phyloP scores from a whole-genome alignment of 2,329 filamentous ascomycete genomes.

The Sarocladium kiliense region DNA sequence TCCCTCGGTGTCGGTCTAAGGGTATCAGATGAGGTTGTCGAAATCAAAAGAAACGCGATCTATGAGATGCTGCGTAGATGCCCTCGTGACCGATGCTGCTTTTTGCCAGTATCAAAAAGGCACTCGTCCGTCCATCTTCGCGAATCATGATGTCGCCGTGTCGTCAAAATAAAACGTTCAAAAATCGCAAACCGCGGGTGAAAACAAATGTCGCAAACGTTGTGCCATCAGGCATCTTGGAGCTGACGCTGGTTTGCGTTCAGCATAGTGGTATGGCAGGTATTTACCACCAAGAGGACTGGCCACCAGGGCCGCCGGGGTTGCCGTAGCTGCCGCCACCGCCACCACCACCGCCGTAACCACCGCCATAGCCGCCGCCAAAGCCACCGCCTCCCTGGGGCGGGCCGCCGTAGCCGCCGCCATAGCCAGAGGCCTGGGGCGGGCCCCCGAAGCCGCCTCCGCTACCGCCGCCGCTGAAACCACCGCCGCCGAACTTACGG shows the following conservation, averaged over 20 bases:
- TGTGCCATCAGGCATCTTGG: neutral
- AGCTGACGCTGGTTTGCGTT: neutral
- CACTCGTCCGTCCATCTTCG: constrained; percentile 26
- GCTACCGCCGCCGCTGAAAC: constrained; percentile 38
- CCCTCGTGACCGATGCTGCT: constrained; percentile 31
- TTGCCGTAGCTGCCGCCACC: constrained; percentile 53
- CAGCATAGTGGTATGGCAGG: constrained; percentile 12
- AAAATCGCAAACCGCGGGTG: constrained; percentile 15
- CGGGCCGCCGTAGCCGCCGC: constrained; percentile 40
- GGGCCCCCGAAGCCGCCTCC: constrained; percentile 26
- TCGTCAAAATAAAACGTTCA: constrained; percentile 24
- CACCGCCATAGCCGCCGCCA: constrained; percentile 33
- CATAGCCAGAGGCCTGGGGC: constrained; percentile 29
- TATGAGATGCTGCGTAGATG: constrained; percentile 39
- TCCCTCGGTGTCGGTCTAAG: constrained; percentile 38
- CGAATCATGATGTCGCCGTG: constrained; percentile 38
- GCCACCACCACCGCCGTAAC: constrained; percentile 36
- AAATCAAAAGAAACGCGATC: constrained; percentile 41
- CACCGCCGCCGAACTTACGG: constrained; percentile 67
- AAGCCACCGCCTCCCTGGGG: constrained; percentile 27
- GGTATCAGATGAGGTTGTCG: constrained; percentile 38
- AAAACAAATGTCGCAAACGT: constrained; percentile 15
- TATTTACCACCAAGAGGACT: constrained; percentile 64
- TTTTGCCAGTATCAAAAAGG: constrained; percentile 25
- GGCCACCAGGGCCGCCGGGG: constrained; percentile 63